Conservation (phyloP, 1,284 basidiomycete species). For the Schizophyllum commune region DNA sequence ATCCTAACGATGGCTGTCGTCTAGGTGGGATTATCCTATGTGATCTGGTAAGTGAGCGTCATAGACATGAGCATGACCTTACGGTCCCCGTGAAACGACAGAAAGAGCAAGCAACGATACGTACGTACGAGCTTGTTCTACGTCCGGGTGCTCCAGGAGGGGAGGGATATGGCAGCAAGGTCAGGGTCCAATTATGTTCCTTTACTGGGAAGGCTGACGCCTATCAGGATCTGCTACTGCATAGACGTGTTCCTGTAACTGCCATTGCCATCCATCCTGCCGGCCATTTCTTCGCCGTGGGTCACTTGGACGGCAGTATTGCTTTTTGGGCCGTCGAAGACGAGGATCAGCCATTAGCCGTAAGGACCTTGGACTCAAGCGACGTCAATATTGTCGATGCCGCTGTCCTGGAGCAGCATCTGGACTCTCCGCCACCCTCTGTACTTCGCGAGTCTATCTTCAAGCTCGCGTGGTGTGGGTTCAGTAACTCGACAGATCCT, state of each 20-base stretch:
- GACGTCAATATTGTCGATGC: conserved; percentile 48
- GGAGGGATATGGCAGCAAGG: conserved; percentile 47
- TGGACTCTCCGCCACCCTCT: conserved; percentile 15
- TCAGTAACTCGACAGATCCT: conserved; percentile 55
- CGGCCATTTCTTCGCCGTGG: conserved; percentile 67
- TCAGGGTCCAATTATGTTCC: conserved; percentile 17
- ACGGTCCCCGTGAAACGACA: conserved; percentile 16
- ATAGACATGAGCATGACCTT: background rate
- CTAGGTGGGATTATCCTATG: conserved; percentile 68
- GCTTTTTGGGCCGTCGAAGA: conserved; percentile 85
- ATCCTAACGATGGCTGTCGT: conserved; percentile 1
- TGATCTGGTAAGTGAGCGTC: conserved; percentile 48
- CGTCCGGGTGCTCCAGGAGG: conserved; percentile 80
- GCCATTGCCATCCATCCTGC: conserved; percentile 59
- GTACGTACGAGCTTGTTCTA: conserved; percentile 60
- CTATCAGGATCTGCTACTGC: conserved; percentile 56
- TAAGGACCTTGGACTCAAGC: conserved; percentile 59
- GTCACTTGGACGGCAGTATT: conserved; percentile 82
- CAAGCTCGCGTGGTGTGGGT: conserved; percentile 81
- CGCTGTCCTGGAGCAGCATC: conserved; percentile 34
- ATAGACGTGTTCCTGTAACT: conserved; percentile 68
- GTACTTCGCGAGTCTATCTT: conserved; percentile 71
- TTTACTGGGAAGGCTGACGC: background rate
- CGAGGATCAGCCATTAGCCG: conserved; percentile 72
- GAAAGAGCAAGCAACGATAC: conserved; percentile 52